Conservation (phyloP, 73 alveolate species). For the Paramecium primaurelia region DNA sequence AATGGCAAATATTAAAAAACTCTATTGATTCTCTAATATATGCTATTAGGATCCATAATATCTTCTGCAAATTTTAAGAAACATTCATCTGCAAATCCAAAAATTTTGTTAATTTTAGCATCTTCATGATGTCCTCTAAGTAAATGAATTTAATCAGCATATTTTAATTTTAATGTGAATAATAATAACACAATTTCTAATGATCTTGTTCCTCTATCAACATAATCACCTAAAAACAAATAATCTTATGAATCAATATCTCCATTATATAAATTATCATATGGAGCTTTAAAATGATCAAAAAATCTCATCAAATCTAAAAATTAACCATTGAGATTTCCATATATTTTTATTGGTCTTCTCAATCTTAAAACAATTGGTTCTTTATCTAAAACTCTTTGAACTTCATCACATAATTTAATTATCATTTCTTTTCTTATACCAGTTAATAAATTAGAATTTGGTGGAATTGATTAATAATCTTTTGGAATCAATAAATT, state of each 20-base stretch:
- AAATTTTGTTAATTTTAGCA: conserved; percentile 72
- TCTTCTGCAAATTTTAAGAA: conserved; percentile 72
- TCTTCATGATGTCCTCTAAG: conserved; percentile 87
- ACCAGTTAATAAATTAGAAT: conserved; percentile 45
- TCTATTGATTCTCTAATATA: conserved; percentile 76
- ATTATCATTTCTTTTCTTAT: conserved; percentile 46
- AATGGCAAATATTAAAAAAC: conserved; percentile 84
- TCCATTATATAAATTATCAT: conserved; percentile 53
- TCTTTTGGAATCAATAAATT: conserved; percentile 34
- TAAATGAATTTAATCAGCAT: conserved; percentile 68
- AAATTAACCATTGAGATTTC: conserved; percentile 98
- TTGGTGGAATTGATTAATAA: conserved; percentile 1
- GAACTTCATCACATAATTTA: conserved; percentile 57
- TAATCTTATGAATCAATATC: conserved; percentile 68
- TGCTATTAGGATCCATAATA: conserved; percentile 71
- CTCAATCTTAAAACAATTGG: conserved; percentile 13
- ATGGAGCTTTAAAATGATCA: conserved; percentile 71
- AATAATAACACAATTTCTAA: conserved; percentile 72
- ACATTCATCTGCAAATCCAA: conserved; percentile 86
- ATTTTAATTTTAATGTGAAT: conserved; percentile 64
- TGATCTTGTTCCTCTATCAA: conserved; percentile 83
- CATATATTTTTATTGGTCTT: conserved; percentile 82
- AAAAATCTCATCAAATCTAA: conserved; percentile 98
- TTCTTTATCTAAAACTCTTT: conserved; percentile 49
- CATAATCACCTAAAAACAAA: conserved; percentile 83